Evolutionary conservation across 2,329 filamentous ascomycete genomes (phyloP), one percentile per base, ranked within the genome.

Genomic region (Niveomyces coronatus): DNA sequence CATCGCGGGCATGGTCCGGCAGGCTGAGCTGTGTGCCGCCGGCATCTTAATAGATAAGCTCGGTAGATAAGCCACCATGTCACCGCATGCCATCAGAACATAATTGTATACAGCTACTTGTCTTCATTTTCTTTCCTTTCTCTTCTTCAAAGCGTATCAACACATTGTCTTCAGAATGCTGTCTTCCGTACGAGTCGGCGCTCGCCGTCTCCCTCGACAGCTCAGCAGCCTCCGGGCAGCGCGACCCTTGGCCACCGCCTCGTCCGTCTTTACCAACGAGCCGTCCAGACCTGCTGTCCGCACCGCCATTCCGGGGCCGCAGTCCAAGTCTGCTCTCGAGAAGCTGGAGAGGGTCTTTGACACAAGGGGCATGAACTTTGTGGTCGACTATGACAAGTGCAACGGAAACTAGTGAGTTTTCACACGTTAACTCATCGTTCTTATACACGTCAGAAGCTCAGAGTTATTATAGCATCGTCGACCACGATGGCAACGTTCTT

Each of bases 291-390:
- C 74, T 18, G 52, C 64, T 3, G 54, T 77, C 51, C 71, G 70
- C 62, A 74, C 71, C 18, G 60, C 64, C 36, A 83, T 94, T 41
- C 86, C 86, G 0, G 86, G 86, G 1, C 85, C 85, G 24, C 73
- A 79, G 64, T 78, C 80, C 59, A 71, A 79, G 65, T 71, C 76
- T 49, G 71, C 74, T 34, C 77, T 83, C 45, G 67, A 76, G 45
- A 75, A 85, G 57, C 71, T 94, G 45, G 67, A 83, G 62, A 68
- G 78, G 54, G 82, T 93, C 42, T 93, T 91, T 54, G 86, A 94
- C 58, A 89, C 84, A 7, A 73, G 86, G 45, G 86, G 82, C 62
- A 64, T 89, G 65, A 93, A 91, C 67, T 84, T 87, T 77, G 67
- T 88, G 51, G 72, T 72, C 44, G 81, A 88, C 61, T 89, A 85